Evolutionary conservation across 768 basidiomycete species (phyloP), one percentile per base, ranked within the genome.

Genomic region (Mycena belliarum): DNA sequence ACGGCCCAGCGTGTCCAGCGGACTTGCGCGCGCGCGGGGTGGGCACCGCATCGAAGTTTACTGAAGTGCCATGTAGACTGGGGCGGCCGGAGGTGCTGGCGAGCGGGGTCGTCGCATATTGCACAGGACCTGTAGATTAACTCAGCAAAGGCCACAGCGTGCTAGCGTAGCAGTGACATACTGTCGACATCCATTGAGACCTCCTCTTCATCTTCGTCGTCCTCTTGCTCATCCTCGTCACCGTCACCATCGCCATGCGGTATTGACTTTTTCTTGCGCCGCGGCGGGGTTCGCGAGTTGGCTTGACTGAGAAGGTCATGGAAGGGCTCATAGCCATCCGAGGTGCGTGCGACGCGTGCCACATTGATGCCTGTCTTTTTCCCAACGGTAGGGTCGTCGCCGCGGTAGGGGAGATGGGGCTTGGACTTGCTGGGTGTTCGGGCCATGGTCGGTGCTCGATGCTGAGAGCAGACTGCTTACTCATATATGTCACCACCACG

Each of bases 301-400:
- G 83, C 88, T 65, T 89, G 87, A 49, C 80, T 79, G 44, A 92
- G 79, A 53, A 92, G 69, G 67, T 89, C 81, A 52, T 88, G 86
- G 69, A 92, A 93, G 0, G 83, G 85, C 68, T 93, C 91, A 68
- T 89, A 91, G 29, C 89, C 91, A 69, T 91, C 91, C 23, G 88
- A 87, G 65, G 83, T 85, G 64, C 84, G 85, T 59, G 86, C 83
- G 55, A 91, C 83, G 67, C 83, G 82, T 32, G 74, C 79, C 15
- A 92, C 85, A 1, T 82, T 78, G 49, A 91, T 78, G 3, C 91
- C 91, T 0, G 91, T 93, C 68, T 85, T 89, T 80, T 90, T 92
- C 9, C 91, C 91, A 54, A 86, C 88, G 46, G 82, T 81, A 15
- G 84, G 82, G 63, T 92, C 86, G 65, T 92, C 88, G 7, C 87